These are phyloP conservation scores for Asclepias syriaca DNA, from an alignment of 257 asterid species.

Conservation along the genomic window DNA sequence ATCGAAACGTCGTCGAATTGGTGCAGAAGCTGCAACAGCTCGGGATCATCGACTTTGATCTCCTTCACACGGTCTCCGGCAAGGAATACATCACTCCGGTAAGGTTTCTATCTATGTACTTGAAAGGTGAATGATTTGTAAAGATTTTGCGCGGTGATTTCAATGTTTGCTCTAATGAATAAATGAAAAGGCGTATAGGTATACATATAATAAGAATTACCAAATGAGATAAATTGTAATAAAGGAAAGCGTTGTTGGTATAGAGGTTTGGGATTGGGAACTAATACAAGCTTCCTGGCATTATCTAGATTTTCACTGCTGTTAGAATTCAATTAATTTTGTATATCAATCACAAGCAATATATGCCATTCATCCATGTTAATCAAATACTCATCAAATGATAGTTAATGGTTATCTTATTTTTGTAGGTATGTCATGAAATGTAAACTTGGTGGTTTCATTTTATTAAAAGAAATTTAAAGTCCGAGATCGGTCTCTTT, in stretches of 20 bases:
- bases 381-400: not conserved
- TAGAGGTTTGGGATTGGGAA: not conserved
- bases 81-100: conserved; percentile 96
- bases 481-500: not conserved
- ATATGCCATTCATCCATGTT: not conserved
- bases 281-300: not conserved
- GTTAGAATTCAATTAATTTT: not conserved
- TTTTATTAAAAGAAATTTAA: not conserved
- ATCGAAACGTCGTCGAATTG: conserved; percentile 92
- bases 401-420: not conserved
- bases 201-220: too few species aligned
- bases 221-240: too few species aligned
- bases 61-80: conserved; percentile 87
- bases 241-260: not conserved
- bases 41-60: conserved; percentile 86
- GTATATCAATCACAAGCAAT: not conserved
- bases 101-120: not conserved
- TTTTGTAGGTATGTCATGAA: not conserved
- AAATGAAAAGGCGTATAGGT: too few species aligned
- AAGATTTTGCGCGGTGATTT: not conserved
- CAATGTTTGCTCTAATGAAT: not conserved
- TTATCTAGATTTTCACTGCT: not conserved
- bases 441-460: not conserved
- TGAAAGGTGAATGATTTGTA: not conserved
- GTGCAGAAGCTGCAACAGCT: conserved; percentile 87